Evolutionary conservation across 2,329 filamentous ascomycete genomes (phyloP).

Genomic region (Didymella sp.): DNA sequence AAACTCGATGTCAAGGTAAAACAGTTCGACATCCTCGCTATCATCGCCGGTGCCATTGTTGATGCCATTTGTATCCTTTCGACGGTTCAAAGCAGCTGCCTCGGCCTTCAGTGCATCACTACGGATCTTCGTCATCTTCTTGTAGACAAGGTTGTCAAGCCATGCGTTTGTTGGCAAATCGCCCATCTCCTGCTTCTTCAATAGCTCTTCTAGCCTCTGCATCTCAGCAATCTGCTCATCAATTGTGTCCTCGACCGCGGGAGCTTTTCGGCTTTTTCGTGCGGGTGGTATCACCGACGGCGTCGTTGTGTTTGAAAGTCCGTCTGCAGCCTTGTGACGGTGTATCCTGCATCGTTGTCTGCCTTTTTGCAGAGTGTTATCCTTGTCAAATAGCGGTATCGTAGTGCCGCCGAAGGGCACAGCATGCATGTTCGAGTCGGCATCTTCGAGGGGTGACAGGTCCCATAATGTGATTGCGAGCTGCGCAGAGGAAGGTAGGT

Average conservation of each 20-base stretch:
- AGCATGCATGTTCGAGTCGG: constrained; percentile 74
- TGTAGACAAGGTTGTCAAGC: constrained; percentile 94
- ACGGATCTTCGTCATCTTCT: constrained; percentile 77
- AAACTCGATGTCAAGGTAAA: constrained; percentile 87
- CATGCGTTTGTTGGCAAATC: constrained; percentile 93
- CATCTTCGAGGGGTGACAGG: constrained; percentile 77
- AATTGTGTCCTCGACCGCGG: constrained; percentile 54
- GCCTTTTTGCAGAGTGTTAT: constrained; percentile 90
- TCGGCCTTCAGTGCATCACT: constrained; percentile 50
- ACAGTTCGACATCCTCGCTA: constrained; percentile 66
- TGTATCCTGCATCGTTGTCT: constrained; percentile 90
- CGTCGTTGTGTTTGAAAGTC: constrained; percentile 79
- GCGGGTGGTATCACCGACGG: constrained; percentile 69
- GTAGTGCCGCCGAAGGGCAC: constrained; percentile 96
- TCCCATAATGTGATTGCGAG: constrained; percentile 97
- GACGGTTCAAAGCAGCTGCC: constrained; percentile 48
- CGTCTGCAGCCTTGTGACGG: constrained; percentile 83
- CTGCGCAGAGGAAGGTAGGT: constrained; percentile 79
- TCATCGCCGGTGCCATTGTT: constrained; percentile 34
- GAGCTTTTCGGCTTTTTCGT: constrained; percentile 58
- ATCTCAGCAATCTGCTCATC: constrained; percentile 82
- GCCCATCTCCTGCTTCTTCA: constrained; percentile 98
- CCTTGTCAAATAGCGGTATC: constrained; percentile 86
- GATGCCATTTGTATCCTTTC: constrained; percentile 24
- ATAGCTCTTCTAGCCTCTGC: constrained; percentile 83